Evolutionary conservation across 2,329 filamentous ascomycete species (phyloP).

Genomic region (Aspergillus transmontanensis): DNA sequence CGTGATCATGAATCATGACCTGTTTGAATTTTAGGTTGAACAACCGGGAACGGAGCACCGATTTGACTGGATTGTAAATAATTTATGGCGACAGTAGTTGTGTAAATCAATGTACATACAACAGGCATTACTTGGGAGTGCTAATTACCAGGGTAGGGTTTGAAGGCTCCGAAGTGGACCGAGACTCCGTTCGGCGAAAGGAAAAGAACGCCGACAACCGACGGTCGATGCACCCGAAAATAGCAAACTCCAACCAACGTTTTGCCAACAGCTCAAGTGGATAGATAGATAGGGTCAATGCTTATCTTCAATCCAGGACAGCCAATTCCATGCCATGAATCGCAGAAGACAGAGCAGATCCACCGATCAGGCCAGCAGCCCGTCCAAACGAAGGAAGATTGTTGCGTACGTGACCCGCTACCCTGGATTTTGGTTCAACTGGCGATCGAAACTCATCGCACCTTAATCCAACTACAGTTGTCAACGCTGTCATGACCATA

Average conservation of each 20-base stretch:
- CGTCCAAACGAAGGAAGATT: conserved; percentile 31
- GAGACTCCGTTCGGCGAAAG: not conserved
- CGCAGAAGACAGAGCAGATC: conserved; percentile 15
- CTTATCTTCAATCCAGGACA: not conserved
- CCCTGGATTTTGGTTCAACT: not conserved
- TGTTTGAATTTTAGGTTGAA: not conserved
- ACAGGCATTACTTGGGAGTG: too few species aligned
- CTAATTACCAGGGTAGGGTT: too few species aligned
- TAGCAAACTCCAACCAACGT: not conserved
- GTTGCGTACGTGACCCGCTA: conserved; percentile 30
- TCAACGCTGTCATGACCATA: conserved; percentile 49
- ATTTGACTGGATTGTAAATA: too few species aligned
- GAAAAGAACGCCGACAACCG: not conserved
- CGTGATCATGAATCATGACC: not conserved
- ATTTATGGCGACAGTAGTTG: too few species aligned
- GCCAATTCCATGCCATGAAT: conserved; percentile 11
- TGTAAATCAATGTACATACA: too few species aligned
- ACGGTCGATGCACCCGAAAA: not conserved
- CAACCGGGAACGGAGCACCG: too few species aligned
- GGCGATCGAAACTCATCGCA: not conserved
- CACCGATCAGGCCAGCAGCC: conserved; percentile 14
- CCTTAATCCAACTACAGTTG: conserved; percentile 29
- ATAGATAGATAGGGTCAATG: not conserved
- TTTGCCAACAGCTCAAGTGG: not conserved
- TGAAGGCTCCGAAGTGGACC: not conserved